Evolutionary conservation across 805 yeast species (phyloP), one percentile per base, ranked within the genome.

Genomic region (Zygosaccharomyces pseudorouxii): DNA sequence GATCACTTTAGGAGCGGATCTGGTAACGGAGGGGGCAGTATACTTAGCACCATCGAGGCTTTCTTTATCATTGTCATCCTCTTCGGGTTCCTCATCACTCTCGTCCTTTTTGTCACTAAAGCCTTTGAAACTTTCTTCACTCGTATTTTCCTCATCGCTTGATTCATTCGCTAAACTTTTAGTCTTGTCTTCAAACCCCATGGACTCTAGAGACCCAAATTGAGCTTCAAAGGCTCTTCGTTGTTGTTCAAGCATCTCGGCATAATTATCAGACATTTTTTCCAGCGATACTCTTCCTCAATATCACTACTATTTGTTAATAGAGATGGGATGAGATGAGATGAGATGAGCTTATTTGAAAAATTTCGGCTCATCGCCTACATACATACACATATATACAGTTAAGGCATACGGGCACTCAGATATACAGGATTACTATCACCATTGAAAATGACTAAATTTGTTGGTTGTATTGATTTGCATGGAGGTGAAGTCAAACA

Each of bases 401-500:
- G 28, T 25, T 8, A 25, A 25, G 28, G 28, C 7, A 25, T 25
- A 25, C 10, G 28, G 28, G 11, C 11, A 25, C 11, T 3, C 12
- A 25, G 28, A 3, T 25, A 25, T 25, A 25, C 10, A 25, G 3
- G 28, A 8, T 9, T 25, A 25, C 28, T 25, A 25, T 5, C 28
- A 8, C 7, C 5, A 1, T 9, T n/a, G n/a, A n/a, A 27, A 23
- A 89, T 90, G 97, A 90, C 97, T 0, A 75, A 76, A 45, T 93
- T 88, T 69, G 79, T 90, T 59, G 98, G 97, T 0, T 93, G 99
- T 62, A 92, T 93, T 33, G 99, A 93, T 64, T 82, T 93, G 50
- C 99, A 93, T 67, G 78, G 85, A 6, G 99, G 99, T 1, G 84
- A 87, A 56, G 99, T 93, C 52, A 93, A 93, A 62, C 99, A 93